phyloP scores from a whole-genome alignment of 1,284 basidiomycete species.

The Cryptococcus neoformans region DNA sequence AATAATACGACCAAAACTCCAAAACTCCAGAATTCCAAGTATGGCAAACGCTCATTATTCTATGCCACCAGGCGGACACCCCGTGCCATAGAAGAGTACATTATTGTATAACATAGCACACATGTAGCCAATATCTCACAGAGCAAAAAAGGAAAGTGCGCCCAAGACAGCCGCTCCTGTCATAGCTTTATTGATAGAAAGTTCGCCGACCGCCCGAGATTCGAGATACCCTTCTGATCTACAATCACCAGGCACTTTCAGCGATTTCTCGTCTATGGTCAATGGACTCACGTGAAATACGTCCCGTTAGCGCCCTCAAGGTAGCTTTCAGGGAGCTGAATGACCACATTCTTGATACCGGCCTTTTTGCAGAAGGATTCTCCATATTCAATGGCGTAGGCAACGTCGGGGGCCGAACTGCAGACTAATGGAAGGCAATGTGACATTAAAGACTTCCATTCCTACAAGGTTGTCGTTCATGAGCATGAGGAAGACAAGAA shows the following conservation, averaged over 20 bases:
- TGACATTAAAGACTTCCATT: slow-evolving; percentile 19
- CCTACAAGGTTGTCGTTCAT: slow-evolving; percentile 1
- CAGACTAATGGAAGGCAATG: slow-evolving; percentile 29
- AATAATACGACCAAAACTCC: no score
- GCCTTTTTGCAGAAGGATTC: slow-evolving; percentile 26
- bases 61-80: no score
- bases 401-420: slow-evolving; percentile 35
- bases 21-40: no score
- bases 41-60: no score
- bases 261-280: no score
- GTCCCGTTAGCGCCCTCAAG: slow-evolving; percentile 16
- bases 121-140: no score
- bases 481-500: background rate
- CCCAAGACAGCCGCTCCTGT: no score
- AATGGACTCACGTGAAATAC: slow-evolving; percentile 34
- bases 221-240: slow-evolving; percentile 6
- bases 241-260: no score
- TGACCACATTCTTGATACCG: slow-evolving; percentile 24
- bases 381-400: slow-evolving; percentile 40
- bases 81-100: no score
- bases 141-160: no score
- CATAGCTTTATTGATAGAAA: no score
- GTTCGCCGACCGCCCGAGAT: background rate
- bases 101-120: no score
- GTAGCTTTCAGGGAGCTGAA: slow-evolving; percentile 23